A percentile compares a stretch with the other conserved stretches of the same genome.
phyloP scores from a whole-genome alignment of 2,329 filamentous ascomycete species.

The Fusarium mexicanum region DNA sequence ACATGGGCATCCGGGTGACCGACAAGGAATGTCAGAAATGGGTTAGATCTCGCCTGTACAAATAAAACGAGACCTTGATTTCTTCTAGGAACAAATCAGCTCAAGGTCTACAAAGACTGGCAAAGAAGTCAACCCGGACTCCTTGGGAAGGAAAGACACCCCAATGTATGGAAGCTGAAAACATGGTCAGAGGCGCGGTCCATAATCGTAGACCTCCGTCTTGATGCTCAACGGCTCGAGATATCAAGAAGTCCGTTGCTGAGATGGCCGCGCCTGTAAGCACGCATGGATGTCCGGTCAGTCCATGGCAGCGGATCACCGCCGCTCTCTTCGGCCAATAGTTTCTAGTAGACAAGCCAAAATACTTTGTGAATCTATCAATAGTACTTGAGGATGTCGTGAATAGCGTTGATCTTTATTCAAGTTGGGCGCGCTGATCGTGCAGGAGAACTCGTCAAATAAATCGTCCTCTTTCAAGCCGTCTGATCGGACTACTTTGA shows the following conservation, averaged over 20 bases:
- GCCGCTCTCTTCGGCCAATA: no score
- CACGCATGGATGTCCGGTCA: no score
- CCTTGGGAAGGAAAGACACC: neutral
- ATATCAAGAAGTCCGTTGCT: neutral
- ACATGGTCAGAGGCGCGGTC: neutral
- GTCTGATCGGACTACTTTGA: neutral
- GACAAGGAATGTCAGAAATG: neutral
- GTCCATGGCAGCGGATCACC: neutral
- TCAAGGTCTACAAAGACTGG: neutral
- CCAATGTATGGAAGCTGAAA: neutral
- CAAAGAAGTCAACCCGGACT: neutral
- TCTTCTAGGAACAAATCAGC: neutral
- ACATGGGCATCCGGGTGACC: accelerated
- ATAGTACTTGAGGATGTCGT: neutral
- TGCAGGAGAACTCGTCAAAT: neutral
- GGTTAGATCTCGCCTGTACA: neutral
- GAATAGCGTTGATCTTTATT: no score
- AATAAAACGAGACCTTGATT: neutral
- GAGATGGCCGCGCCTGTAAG: neutral
- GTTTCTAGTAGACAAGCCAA: neutral
- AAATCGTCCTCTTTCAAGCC: neutral
- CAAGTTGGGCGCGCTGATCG: neutral
- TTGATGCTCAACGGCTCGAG: neutral
- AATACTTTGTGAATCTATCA: no score
- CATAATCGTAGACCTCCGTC: neutral